A percentile compares a stretch with the other conserved stretches of the same genome.
These are phyloP conservation scores for Leishmania guyanensis DNA, from an alignment of 208 protist species.

Conservation along the genomic window DNA sequence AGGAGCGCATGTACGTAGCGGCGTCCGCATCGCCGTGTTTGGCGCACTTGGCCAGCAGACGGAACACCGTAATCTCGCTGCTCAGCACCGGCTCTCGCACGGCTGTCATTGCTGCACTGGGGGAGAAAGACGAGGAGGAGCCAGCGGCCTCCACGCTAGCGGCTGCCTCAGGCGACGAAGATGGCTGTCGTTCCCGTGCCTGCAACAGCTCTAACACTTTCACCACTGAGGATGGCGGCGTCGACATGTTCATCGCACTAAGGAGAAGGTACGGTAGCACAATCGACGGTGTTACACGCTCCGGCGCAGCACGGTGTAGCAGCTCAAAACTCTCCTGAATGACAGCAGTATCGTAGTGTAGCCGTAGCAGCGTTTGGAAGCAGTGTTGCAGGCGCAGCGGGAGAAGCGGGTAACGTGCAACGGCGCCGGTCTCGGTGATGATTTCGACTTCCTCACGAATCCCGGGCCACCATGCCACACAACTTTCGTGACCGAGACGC, in stretches of 20 bases:
- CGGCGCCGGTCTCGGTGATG: constrained; percentile 28
- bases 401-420: constrained; percentile 58
- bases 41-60: constrained; percentile 82
- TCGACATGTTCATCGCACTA: constrained; percentile 60
- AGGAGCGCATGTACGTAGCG: constrained; percentile 45
- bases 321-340: constrained; percentile 74
- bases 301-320: constrained; percentile 36
- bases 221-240: constrained; percentile 58
- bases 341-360: constrained; percentile 66
- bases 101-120: background rate
- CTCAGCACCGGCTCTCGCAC: constrained; percentile 45
- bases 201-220: constrained; percentile 50
- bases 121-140: background rate
- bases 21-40: constrained; percentile 53
- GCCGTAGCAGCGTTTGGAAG: constrained; percentile 78
- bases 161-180: background rate
- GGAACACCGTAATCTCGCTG: constrained; percentile 73
- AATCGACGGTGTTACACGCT: constrained; percentile 53
- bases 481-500: constrained; percentile 68
- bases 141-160: background rate
- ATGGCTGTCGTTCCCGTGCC: background rate
- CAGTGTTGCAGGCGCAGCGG: constrained; percentile 76
- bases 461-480: constrained; percentile 55
- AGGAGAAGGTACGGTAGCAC: constrained; percentile 80
- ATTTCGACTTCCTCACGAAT: constrained; percentile 60